Conservation (phyloP, 495 filamentous ascomycete genomes). For the Trichoderma parareesei region DNA sequence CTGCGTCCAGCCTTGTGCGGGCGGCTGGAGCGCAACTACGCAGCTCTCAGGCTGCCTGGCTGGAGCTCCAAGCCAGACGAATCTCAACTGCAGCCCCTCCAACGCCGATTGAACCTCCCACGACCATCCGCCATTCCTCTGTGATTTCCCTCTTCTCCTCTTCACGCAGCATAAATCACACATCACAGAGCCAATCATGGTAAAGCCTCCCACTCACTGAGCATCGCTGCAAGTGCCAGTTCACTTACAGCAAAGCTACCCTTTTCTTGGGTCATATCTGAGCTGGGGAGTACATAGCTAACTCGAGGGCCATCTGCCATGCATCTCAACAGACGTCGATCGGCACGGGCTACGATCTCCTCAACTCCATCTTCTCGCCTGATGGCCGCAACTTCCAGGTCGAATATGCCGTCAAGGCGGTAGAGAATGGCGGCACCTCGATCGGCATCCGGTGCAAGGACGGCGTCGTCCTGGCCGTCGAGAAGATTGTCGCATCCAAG, state of each 20-base stretch:
- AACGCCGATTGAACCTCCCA: constrained; percentile 5
- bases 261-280: background rate
- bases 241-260: no score
- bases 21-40: constrained; percentile 7
- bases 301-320: background rate
- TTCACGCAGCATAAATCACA: background rate
- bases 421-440: constrained; percentile 95
- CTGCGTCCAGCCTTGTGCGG: constrained; percentile 7
- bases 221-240: no score
- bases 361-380: constrained; percentile 98
- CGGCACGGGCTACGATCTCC: constrained; percentile 98
- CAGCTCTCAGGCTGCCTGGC: constrained; percentile 14
- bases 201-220: constrained; percentile 14
- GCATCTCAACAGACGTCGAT: constrained; percentile 72
- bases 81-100: constrained; percentile 5
- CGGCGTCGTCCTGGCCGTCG: constrained; percentile 89
- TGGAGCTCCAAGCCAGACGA: constrained; percentile 9
- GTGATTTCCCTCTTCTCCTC: no score
- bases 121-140: constrained; percentile 1
- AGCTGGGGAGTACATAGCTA: background rate
- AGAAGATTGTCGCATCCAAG: constrained; percentile 94
- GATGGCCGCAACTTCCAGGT: constrained; percentile 99
- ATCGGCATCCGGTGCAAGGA: constrained; percentile 96
- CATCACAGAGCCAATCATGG: constrained; percentile 17
- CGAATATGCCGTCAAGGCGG: constrained; percentile 97